Conservation (phyloP, 2,329 filamentous ascomycete species). For the Didymella keratinophila region DNA sequence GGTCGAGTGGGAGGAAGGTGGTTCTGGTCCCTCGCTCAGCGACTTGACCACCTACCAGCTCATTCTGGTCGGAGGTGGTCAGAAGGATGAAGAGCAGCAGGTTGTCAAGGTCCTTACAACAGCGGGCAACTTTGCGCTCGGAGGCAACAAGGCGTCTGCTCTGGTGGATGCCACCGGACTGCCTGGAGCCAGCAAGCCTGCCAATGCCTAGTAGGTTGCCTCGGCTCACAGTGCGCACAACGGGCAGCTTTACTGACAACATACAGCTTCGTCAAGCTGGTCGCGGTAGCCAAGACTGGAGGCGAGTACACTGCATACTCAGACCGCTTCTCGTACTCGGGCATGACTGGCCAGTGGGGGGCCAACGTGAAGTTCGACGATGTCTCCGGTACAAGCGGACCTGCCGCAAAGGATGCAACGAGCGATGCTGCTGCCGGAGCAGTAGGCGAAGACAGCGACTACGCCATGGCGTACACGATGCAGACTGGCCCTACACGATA, state of each 20-base stretch:
- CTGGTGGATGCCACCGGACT: constrained; percentile 32
- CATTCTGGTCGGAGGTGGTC: constrained; percentile 67
- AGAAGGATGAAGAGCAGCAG: constrained; percentile 10
- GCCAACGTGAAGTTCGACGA: constrained; percentile 45
- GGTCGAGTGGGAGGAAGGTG: constrained; percentile 65
- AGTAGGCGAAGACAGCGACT: constrained; percentile 42
- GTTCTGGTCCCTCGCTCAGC: constrained; percentile 58
- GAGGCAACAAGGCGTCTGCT: constrained; percentile 51
- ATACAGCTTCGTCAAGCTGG: constrained; percentile 55
- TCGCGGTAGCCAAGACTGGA: constrained; percentile 62
- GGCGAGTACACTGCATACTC: constrained; percentile 68
- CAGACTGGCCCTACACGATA: constrained; percentile 67
- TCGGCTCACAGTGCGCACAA: not conserved
- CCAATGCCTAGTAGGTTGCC: constrained; percentile 64
- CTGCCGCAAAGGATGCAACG: constrained; percentile 34
- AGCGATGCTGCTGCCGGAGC: constrained; percentile 31
- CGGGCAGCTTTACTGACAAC: constrained; percentile 17
- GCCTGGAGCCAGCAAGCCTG: constrained; percentile 44
- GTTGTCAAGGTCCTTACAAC: constrained; percentile 50
- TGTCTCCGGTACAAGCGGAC: constrained; percentile 41
- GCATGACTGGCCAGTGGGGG: constrained; percentile 69
- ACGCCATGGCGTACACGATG: constrained; percentile 60
- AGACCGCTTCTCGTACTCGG: constrained; percentile 67
- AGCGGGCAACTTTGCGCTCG: constrained; percentile 53
- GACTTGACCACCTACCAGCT: constrained; percentile 65